Evolutionary conservation across 768 basidiomycete genomes (phyloP).

Genomic region (Naematelia encephala): DNA sequence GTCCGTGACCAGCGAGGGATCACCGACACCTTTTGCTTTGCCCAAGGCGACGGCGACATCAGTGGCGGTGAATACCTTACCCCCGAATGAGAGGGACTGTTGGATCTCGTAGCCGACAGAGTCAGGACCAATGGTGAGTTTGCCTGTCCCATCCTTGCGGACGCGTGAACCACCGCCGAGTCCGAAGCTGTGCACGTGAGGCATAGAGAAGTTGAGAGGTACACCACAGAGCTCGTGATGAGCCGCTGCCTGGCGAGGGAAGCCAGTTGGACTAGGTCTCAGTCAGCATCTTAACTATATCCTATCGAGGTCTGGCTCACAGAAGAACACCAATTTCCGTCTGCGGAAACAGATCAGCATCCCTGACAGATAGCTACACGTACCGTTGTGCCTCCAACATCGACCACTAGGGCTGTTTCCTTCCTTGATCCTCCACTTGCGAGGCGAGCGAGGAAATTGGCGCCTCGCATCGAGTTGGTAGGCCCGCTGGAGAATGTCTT

Average conservation of each 20-base stretch:
- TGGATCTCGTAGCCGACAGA: slow-evolving; percentile 62
- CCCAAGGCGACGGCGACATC: slow-evolving; percentile 58
- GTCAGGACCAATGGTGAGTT: slow-evolving; percentile 61
- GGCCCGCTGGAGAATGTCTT: slow-evolving; percentile 63
- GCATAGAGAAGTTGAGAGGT: slow-evolving; percentile 54
- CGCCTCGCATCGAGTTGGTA: slow-evolving; percentile 70
- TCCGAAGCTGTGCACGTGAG: slow-evolving; percentile 56
- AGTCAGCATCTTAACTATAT: slow-evolving; percentile 48
- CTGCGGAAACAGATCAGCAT: slow-evolving; percentile 3
- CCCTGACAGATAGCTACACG: neutral
- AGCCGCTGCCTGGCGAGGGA: slow-evolving; percentile 62
- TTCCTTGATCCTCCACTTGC: slow-evolving; percentile 36
- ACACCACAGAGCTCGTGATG: slow-evolving; percentile 64
- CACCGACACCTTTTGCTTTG: slow-evolving; percentile 36
- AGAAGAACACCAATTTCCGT: slow-evolving; percentile 65
- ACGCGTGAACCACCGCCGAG: slow-evolving; percentile 65
- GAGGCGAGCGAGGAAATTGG: slow-evolving; percentile 59
- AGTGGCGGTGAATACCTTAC: slow-evolving; percentile 60
- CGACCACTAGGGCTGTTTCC: slow-evolving; percentile 55
- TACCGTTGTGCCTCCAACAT: slow-evolving; percentile 63
- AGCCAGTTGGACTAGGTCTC: slow-evolving; percentile 63
- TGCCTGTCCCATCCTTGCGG: slow-evolving; percentile 49
- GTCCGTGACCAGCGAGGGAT: slow-evolving; percentile 39
- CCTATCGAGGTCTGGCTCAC: slow-evolving; percentile 46
- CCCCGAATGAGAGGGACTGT: slow-evolving; percentile 61